A percentile compares a stretch with the other conserved stretches of the same genome.
Conservation (phyloP, 2,329 filamentous ascomycete species). For the Polychaeton citri region DNA sequence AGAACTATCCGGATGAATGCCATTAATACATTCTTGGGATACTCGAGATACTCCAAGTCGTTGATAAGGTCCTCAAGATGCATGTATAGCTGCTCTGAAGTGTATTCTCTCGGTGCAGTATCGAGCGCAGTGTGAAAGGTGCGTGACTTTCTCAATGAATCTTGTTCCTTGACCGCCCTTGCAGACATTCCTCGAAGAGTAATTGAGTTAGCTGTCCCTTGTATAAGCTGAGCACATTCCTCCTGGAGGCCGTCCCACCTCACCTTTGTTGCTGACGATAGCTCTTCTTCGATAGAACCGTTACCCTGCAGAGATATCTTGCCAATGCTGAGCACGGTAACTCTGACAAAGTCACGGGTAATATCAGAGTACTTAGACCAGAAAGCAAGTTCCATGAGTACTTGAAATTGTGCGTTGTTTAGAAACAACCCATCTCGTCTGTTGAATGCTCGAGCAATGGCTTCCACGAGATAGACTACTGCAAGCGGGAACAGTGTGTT, state of each 20-base stretch:
- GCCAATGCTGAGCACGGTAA: not conserved
- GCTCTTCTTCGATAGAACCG: not conserved
- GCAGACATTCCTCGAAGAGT: not conserved
- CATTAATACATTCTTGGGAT: slow-evolving; percentile 26
- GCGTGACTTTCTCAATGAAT: slow-evolving; percentile 11
- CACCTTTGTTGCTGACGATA: not conserved
- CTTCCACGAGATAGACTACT: slow-evolving; percentile 29
- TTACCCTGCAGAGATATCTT: not conserved
- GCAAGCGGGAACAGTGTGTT: slow-evolving; percentile 28
- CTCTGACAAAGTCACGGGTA: slow-evolving; percentile 19
- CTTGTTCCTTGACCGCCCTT: slow-evolving; percentile 12
- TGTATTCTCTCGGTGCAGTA: not conserved
- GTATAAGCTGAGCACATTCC: not conserved
- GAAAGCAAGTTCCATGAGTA: slow-evolving; percentile 23
- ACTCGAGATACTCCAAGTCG: slow-evolving; percentile 35
- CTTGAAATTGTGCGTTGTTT: slow-evolving; percentile 15
- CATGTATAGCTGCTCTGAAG: slow-evolving; percentile 2
- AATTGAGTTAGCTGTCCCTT: not conserved
- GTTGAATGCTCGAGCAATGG: slow-evolving; percentile 24
- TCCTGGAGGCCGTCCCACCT: not conserved
- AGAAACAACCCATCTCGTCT: slow-evolving; percentile 7
- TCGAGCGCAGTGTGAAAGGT: not conserved
- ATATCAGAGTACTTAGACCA: slow-evolving; percentile 30
- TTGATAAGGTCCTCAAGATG: slow-evolving; percentile 28
- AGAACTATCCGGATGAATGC: slow-evolving; percentile 24